Evolutionary conservation across 768 basidiomycete genomes (phyloP).

Genomic region (Tephrocybe sp.): DNA sequence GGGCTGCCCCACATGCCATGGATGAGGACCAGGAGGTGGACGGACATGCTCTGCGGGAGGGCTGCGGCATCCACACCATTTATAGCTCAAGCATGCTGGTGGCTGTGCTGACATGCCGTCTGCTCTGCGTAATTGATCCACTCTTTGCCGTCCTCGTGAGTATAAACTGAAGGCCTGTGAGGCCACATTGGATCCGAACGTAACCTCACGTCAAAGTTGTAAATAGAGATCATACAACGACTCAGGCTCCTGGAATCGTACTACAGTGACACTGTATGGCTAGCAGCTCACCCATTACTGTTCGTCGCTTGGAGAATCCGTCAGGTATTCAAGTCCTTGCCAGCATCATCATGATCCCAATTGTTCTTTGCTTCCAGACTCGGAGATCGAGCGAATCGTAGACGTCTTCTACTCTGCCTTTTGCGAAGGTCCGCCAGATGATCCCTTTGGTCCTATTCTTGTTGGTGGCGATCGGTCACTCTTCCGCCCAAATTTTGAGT

Average conservation of each 20-base stretch:
- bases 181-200: too few species aligned
- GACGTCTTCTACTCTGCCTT: conserved; percentile 14
- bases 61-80: too few species aligned
- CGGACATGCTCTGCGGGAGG: conserved; percentile 21
- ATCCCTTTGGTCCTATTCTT: conserved; percentile 18
- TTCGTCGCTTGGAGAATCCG: conserved; percentile 9
- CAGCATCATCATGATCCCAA: background rate
- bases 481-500: conserved; percentile 13
- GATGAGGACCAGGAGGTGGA: conserved; percentile 50
- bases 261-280: too few species aligned
- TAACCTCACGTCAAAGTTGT: too few species aligned
- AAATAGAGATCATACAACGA: too few species aligned
- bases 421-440: conserved; percentile 16
- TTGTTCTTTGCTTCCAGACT: conserved; percentile 4
- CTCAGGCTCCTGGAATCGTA: too few species aligned
- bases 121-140: too few species aligned
- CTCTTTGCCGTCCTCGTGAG: too few species aligned
- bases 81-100: too few species aligned
- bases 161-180: too few species aligned
- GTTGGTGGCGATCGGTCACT: conserved; percentile 20
- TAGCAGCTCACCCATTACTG: background rate
- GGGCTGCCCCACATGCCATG: conserved; percentile 86
- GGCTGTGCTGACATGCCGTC: too few species aligned
- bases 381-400: conserved; percentile 8
- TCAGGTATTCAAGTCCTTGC: conserved; percentile 5